Evolutionary conservation across 768 basidiomycete genomes (phyloP), one percentile per base, ranked within the genome.

Genomic region (Suillus discolor): DNA sequence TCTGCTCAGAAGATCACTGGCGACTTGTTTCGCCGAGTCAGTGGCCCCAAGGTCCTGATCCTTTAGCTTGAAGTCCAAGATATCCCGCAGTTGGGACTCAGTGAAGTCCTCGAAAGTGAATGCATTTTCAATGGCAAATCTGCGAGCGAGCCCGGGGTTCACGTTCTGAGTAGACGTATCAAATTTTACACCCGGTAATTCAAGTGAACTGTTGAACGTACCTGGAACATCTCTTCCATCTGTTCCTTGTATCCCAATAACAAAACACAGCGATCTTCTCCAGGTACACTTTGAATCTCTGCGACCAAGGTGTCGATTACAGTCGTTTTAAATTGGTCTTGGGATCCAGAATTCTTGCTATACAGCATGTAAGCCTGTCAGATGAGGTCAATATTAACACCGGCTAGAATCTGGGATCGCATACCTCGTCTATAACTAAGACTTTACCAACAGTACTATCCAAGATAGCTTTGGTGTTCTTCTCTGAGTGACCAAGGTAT

Each of bases 181-280:
- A 63, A 61, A 64, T 20, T 54, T 28, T 65, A 13, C 12, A 3
- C 6, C 34, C 34, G 2, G 20, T 36, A 12, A 55, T 55, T 36
- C 12, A n/a, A 45, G 34, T 36, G 20, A 55, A 34, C 6, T 2
- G n/a, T n/a, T 4, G 55, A 20, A 65, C 77, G 54, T 72, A 84
- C 89, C 78, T 89, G 87, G 74, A 90, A 90, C 90, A 91, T 91
- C 31, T 90, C 86, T n/a, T 76, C 72, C 83, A 91, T 90, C 69
- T 89, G 80, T 6, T 84, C 79, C 65, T 86, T 84, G 73, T 91
- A 91, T 0, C 89, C 90, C 1, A 89, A 71, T 53, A 91, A 73
- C 13, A 91, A 76, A 0, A 91, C 86, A 62, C 88, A 89, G 38
- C 89, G 81, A 71, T 91, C 89, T 71, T 91, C 90, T 5, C 89